Evolutionary conservation across 129 eudicot genomes (phyloP), one percentile per base, ranked within the genome.

Genomic region (Logfia minima): DNA sequence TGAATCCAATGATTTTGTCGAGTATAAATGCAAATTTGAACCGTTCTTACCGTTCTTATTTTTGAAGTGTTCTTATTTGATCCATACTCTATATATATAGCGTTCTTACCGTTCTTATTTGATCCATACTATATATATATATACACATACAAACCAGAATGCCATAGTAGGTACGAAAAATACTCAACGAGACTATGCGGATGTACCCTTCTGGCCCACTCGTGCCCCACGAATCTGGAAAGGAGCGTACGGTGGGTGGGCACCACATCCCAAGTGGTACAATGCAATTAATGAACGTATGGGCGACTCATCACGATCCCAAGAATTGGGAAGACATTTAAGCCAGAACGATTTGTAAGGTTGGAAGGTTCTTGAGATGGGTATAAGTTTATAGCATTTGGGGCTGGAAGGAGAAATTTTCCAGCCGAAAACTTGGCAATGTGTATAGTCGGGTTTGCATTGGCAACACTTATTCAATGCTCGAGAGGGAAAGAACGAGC

Each of bases 391-490:
- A 39, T 86, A 83, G 85, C 87, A 0, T 86, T 86, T 73, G 90
- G 90, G 59, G 34, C 60, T 3, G 87, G 90, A 60, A 61, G 90
- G 53, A 80, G 90, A 69, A 77, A 71, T 18, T 86, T 87, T 74
- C 87, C 87, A 0, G 87, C 87, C 4, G 79, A 79, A 52, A 70
- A 59, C 16, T 31, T 83, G 76, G 89, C 82, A 0, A 67, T 62
- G 67, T 74, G 70, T 4, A 58, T 70, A n/a, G 79, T 85, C 1
- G 79, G 82, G 17, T 74, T 85, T 64, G 79, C 32, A 0, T n/a
- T 85, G 82, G 86, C 72, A 16, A 51, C 83, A 7, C 64, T 86
- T 0, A 73, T 86, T 56, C 90, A 83, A 56, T 86, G 90, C 83
- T 86, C 14, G 83, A 86, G 10, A 83, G 80, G 82, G 79, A 61